phyloP scores from a whole-genome alignment of 2,329 filamentous ascomycete genomes.

The Emergomyces orientalis region DNA sequence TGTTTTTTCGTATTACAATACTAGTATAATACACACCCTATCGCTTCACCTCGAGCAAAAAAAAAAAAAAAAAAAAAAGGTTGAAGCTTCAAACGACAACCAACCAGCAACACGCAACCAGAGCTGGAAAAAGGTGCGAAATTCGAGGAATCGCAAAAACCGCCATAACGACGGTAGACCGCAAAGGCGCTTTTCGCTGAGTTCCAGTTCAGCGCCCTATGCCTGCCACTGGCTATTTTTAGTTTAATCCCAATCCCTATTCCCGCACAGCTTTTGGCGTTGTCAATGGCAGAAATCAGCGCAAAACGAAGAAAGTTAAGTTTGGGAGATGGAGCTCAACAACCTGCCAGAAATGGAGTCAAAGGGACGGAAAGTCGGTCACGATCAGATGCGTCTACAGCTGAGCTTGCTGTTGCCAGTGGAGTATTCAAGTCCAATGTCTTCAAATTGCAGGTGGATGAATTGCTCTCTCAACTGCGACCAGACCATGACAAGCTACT shows the following conservation, averaged over 20 bases:
- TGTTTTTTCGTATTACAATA: neutral
- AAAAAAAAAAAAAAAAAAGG: neutral
- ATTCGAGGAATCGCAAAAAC: neutral
- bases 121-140: neutral
- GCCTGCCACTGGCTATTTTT: neutral
- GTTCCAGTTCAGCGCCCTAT: neutral
- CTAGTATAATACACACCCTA: neutral
- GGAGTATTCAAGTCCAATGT: slow-evolving; percentile 57
- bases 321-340: slow-evolving; percentile 22
- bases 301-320: slow-evolving; percentile 42
- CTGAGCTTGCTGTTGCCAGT: slow-evolving; percentile 32
- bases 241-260: neutral
- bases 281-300: slow-evolving; percentile 26
- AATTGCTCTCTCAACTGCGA: slow-evolving; percentile 49
- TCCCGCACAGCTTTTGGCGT: neutral
- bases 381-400: slow-evolving; percentile 22
- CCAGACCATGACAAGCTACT: slow-evolving; percentile 51
- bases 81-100: slow-evolving; percentile 6
- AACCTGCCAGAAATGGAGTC: slow-evolving; percentile 15
- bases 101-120: too few species aligned
- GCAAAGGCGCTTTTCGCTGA: neutral
- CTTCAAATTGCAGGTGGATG: slow-evolving; percentile 59
- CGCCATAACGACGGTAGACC: too few species aligned
- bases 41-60: neutral
- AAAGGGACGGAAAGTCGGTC: slow-evolving; percentile 19